These are phyloP conservation scores for Saccharum spontaneum DNA, from an alignment of 176 grass and related monocot species.

Conservation along the genomic window DNA sequence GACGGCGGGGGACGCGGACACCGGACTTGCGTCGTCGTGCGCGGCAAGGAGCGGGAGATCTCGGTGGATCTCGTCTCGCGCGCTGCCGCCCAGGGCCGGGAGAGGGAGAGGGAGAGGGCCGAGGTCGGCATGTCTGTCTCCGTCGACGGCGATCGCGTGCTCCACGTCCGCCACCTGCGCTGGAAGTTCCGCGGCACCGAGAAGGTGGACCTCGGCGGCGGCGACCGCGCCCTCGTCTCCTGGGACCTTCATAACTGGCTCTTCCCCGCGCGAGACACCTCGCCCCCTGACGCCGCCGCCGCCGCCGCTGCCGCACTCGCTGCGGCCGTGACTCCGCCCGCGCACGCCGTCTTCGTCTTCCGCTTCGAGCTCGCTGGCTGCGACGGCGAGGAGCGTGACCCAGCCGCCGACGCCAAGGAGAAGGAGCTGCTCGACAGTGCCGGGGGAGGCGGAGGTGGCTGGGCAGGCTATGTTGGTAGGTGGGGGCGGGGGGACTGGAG, in stretches of 20 bases:
- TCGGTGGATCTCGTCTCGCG: constrained; percentile 66
- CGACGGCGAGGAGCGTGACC: constrained; percentile 17
- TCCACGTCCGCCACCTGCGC: constrained; percentile 70
- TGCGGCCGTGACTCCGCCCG: constrained; percentile 13
- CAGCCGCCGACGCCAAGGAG: constrained; percentile 21
- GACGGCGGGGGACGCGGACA: constrained; percentile 38
- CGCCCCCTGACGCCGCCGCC: constrained; percentile 12
- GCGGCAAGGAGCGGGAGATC: constrained; percentile 77
- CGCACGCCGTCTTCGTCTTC: constrained; percentile 81
- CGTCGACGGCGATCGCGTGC: constrained; percentile 69
- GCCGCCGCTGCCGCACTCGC: background rate
- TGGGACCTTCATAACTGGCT: constrained; percentile 97
- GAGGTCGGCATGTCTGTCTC: constrained; percentile 66
- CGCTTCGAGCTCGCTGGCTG: constrained; percentile 56
- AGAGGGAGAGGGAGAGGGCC: constrained; percentile 14
- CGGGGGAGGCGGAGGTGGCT: constrained; percentile 12
- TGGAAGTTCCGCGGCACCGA: constrained; percentile 96
- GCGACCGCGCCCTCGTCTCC: constrained; percentile 63
- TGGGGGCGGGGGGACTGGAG: constrained; percentile 56
- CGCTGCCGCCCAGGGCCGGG: constrained; percentile 11
- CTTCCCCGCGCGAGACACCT: constrained; percentile 48
- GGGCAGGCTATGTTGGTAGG: constrained; percentile 36
- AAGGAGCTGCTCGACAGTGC: constrained; percentile 42
- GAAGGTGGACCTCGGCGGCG: constrained; percentile 66
- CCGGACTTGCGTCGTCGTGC: constrained; percentile 64